Conservation (phyloP, 495 filamentous ascomycete genomes). For the Penicillium egyptiacum region DNA sequence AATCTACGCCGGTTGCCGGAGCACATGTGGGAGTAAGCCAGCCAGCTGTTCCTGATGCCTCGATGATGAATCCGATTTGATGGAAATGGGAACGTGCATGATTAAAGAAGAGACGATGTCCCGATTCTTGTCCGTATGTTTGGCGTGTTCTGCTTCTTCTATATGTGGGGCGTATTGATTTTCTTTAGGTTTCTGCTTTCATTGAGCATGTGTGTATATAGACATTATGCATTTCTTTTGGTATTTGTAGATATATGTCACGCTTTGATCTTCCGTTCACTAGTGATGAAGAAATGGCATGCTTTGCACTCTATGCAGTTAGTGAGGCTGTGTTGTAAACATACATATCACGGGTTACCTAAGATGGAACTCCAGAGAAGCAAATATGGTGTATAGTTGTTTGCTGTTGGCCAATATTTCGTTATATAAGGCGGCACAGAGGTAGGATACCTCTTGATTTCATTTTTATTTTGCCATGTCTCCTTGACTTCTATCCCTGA, state of each 20-base stretch:
- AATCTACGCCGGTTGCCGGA: slow-evolving; percentile 19
- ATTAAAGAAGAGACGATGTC: slow-evolving; percentile 17
- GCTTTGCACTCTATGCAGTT: background rate
- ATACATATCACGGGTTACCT: background rate
- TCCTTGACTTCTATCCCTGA: background rate
- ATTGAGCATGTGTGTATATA: background rate
- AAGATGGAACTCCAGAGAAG: background rate
- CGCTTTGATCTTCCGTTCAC: background rate
- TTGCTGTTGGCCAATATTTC: background rate
- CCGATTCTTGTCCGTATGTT: background rate
- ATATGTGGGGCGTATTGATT: background rate
- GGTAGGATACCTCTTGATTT: background rate
- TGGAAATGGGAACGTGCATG: slow-evolving; percentile 7
- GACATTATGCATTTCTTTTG: background rate
- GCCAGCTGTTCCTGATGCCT: slow-evolving; percentile 37
- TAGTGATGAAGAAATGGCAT: background rate
- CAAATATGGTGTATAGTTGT: background rate
- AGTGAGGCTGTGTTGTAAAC: background rate
- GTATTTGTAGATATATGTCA: background rate
- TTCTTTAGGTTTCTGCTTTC: background rate
- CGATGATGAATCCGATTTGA: slow-evolving; percentile 48
- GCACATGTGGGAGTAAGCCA: slow-evolving; percentile 10
- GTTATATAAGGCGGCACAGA: background rate
- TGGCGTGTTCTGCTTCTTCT: background rate
- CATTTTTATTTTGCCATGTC: background rate